Base-by-base conservation (phyloP, 192 early-diverging fungal species). In the Coemansia umbellata region DNA sequence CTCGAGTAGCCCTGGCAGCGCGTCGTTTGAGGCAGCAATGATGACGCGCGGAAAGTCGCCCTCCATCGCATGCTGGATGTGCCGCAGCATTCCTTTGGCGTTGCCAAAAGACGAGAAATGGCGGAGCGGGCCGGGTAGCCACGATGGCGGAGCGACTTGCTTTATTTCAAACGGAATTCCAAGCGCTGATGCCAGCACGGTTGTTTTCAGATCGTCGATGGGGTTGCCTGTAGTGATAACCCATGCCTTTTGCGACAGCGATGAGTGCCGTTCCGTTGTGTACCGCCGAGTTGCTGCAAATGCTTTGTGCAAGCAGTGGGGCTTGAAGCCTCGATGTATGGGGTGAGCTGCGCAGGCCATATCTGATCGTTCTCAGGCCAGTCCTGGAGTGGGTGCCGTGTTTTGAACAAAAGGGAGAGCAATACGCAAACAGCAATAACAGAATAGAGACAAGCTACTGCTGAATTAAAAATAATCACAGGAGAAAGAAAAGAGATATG, bases 241-340 rank as follows among this genome's bases (percentile, higher is more conserved):
- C 73, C 73, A 76, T 9, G 58, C 37, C 31, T 56, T 52, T 17
- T 66, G 66, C 18, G 39, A 42, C 40, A 76, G 59, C 53, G 73
- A 65, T 35, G 73, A 61, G 42, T 76, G 66, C 26, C 73, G 47
- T 31, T 60, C 73, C 3, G 47, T 30, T n/a, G 36, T 33, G 51
- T 60, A 50, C 19, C 31, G 23, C 37, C 56, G 36, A 19, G 37
- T 35, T 14, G 24, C 23, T 15, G n/a, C n/a, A n/a, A n/a, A n/a
- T n/a, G n/a, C n/a, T n/a, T n/a, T n/a, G n/a, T n/a, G n/a, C n/a
- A n/a, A n/a, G n/a, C n/a, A n/a, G n/a, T n/a, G n/a, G n/a, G n/a
- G n/a, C n/a, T n/a, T n/a, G n/a, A n/a, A n/a, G n/a, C n/a, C n/a
- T n/a, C n/a, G n/a, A n/a, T n/a, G n/a, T n/a, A n/a, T n/a, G n/a